Evolutionary conservation across 352 stramenopile genomes (phyloP), one percentile per base, ranked within the genome.

Genomic region (Pythium oligandrum): DNA sequence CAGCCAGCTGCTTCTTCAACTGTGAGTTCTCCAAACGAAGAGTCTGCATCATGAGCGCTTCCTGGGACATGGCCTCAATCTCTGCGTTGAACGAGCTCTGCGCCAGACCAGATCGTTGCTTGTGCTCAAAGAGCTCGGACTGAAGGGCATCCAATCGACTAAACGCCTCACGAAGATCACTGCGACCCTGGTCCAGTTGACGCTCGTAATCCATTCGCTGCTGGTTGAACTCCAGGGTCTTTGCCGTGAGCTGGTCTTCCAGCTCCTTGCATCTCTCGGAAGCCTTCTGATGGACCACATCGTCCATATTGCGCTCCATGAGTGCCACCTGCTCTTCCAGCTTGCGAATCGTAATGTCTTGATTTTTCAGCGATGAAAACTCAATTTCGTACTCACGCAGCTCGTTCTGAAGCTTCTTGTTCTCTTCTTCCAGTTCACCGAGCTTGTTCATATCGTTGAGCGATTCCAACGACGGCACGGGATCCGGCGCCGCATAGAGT

Each of bases 301-400:
- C 68, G 1, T 95, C 86, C 48, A 79, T 77, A 39, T 85, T 77
- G 32, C 77, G 64, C 44, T 95, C 73, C 42, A 97, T 78, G 37
- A 86, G 71, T 40, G 64, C 68, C 48, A 98, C 77, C 48, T 96
- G 82, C 43, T 85, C 83, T 53, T 98, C 90, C n/a, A 98, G 74
- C 45, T 96, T 97, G 3, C 91, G 85, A 68, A 98, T 98, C 39
- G 93, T 98, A 58, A 98, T 97, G 50, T 98, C 93, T 65, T 98
- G 93, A 71, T 98, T 98, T 73, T 98, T 98, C 1, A 98, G 71
- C 45, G 71, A 83, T 3, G 85, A 81, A 65, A 98, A 98, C 61
- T 98, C 95, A 11, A 90, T 71, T 70, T 98, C 88, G 57, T 96
- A 98, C 38, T 98, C 89, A 10, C 85, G 81, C 4, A 98, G 71